Conservation (phyloP, 805 yeast species). For the Metschnikowia arizonensis region DNA sequence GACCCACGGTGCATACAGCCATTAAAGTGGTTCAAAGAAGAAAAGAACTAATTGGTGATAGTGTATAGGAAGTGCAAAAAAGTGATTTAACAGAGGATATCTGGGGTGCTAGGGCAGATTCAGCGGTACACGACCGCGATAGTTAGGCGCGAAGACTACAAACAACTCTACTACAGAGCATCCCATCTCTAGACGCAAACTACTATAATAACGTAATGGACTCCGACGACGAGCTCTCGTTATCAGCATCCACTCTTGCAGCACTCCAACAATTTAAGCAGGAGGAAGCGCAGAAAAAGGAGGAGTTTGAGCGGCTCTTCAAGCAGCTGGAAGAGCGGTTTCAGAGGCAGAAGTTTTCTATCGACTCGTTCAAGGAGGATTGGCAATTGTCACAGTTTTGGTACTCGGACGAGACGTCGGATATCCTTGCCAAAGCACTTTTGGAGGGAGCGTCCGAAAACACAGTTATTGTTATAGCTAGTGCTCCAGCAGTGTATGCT, state of each 20-base stretch:
- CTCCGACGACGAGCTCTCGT: slow-evolving; percentile 40
- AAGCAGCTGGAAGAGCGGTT: slow-evolving; percentile 55
- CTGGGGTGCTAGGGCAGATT: background rate
- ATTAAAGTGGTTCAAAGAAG: background rate
- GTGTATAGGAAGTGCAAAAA: too few species aligned
- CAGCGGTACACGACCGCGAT: slow-evolving; percentile 3
- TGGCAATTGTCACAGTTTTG: slow-evolving; percentile 95
- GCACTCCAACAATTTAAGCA: slow-evolving; percentile 60
- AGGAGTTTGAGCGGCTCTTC: slow-evolving; percentile 52
- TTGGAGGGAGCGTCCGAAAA: slow-evolving; percentile 70
- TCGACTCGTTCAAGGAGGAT: slow-evolving; percentile 79
- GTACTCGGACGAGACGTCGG: slow-evolving; percentile 75
- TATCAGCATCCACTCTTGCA: slow-evolving; percentile 49
- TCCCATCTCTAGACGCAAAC: background rate
- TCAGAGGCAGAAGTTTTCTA: slow-evolving; percentile 45
- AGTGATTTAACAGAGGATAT: too few species aligned
- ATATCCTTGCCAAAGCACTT: slow-evolving; percentile 60
- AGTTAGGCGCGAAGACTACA: too few species aligned
- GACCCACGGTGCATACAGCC: slow-evolving; percentile 19
- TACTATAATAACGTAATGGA: slow-evolving; percentile 22
- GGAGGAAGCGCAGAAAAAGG: slow-evolving; percentile 57
- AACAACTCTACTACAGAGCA: background rate
- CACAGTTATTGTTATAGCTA: slow-evolving; percentile 69
- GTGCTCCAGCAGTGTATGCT: slow-evolving; percentile 92
- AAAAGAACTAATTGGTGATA: background rate